Conservation (phyloP, 2,329 filamentous ascomycete genomes). For the Alternaria sp. region DNA sequence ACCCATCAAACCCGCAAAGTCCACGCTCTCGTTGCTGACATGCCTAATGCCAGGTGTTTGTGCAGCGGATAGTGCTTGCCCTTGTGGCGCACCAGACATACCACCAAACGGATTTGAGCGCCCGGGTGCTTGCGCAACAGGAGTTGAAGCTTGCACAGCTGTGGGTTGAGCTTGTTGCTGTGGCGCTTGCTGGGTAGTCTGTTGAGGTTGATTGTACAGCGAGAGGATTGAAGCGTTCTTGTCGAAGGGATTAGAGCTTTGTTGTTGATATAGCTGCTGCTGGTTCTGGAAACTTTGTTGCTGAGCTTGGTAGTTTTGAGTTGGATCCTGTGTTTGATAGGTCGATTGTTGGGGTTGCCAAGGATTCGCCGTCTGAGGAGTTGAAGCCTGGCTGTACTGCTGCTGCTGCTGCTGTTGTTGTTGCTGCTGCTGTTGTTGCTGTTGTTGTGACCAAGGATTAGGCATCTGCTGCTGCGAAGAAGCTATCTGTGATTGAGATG, state of each 20-base stretch:
- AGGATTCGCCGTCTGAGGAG: conserved; percentile 29
- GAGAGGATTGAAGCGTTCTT: conserved; percentile 76
- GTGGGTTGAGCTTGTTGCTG: conserved; percentile 41
- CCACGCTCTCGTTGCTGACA: conserved; percentile 75
- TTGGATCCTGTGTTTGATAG: conserved; percentile 29
- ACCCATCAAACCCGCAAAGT: conserved; percentile 66
- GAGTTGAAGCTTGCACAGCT: conserved; percentile 33
- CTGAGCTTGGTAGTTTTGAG: conserved; percentile 22
- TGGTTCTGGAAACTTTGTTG: conserved; percentile 25
- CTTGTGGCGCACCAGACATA: conserved; percentile 25
- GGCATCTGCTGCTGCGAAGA: conserved; percentile 26
- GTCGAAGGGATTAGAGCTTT: conserved; percentile 60
- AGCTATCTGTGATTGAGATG: conserved; percentile 17
- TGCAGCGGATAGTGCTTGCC: conserved; percentile 31
- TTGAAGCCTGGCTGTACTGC: conserved; percentile 14
- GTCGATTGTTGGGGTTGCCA: conserved; percentile 37
- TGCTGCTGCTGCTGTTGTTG: conserved; percentile 15
- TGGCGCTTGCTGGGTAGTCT: conserved; percentile 55
- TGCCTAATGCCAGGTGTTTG: conserved; percentile 50
- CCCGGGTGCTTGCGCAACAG: conserved; percentile 41
- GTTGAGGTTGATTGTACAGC: conserved; percentile 71
- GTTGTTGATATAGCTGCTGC: conserved; percentile 36
- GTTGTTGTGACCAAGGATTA: conserved; percentile 35
- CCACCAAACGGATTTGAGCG: conserved; percentile 66
- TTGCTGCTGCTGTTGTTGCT: conserved; percentile 17